Base-by-base conservation (phyloP, 148 eudicot species). In the Drosera capensis region DNA sequence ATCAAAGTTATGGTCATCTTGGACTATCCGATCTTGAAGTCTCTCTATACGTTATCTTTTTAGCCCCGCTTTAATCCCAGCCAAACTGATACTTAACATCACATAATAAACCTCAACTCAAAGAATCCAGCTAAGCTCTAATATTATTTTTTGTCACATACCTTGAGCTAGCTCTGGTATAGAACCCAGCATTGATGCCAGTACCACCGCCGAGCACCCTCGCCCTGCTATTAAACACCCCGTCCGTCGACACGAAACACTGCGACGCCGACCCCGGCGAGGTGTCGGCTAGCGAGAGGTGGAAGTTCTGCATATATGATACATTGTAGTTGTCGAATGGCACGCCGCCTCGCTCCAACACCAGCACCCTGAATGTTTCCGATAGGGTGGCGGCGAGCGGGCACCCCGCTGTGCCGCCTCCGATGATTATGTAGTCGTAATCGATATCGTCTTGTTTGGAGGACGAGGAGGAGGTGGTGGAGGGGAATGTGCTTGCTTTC, bases 341-440 rank as follows among this genome's bases (percentile, higher is more conserved):
- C 0, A 73, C 92, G 0, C 85, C 99, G 21, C 99, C 99, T 53
- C 99, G 65, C 47, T 90, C 99, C 26, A 90, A 54, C 15, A 90
- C 30, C 40, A 90, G 15, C 9, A 90, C 95, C 0, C 63, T 78
- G 67, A 39, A 85, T 6, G 80, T 75, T 19, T 49, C 57, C 5
- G 99, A 84, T 8, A 90, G 58, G 0, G 99, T 90, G 11, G 95
- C 68, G 0, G 95, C 95, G 5, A 90, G 50, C 0, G 99, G 95
- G 42, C 99, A 90, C 8, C 99, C 99, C 5, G 88, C 93, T 20
- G 99, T 81, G 23, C 99, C 99, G 20, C 99, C 99, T 7, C 99
- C 99, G 0, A 90, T 78, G 3, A 90, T 59, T 23, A 90, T 90
- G 54, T 90, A 90, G 18, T 90, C 95, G 42, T 80, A 90, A 7